phyloP scores from a whole-genome alignment of 257 asterid species.

The Solanum habrochaites region DNA sequence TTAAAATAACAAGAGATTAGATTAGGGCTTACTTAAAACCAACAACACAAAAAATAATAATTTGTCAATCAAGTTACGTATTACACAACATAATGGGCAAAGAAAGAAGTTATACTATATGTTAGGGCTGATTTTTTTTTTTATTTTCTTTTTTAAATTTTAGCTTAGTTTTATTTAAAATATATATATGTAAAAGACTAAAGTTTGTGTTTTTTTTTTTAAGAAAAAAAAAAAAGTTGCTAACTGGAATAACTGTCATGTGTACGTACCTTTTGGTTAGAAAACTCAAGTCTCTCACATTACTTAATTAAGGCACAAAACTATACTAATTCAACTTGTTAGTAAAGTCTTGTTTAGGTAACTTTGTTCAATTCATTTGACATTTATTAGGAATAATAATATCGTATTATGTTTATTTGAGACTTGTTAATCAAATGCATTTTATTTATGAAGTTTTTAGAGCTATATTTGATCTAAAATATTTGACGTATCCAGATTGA shows the following conservation, averaged over 20 bases:
- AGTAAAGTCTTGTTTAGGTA: background rate
- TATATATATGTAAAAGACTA: background rate
- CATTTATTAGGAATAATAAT: background rate
- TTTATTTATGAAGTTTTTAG: background rate
- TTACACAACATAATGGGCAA: background rate
- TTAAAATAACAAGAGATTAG: background rate
- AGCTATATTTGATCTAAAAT: background rate
- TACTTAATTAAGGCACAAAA: background rate
- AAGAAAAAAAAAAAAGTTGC: background rate
- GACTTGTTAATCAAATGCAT: background rate
- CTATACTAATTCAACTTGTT: background rate
- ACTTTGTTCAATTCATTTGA: background rate
- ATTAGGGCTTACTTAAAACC: background rate
- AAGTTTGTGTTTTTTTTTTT: background rate
- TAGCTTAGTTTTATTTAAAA: background rate
- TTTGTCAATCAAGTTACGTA: background rate
- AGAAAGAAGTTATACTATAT: background rate
- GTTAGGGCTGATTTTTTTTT: background rate
- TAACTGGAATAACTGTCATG: background rate
- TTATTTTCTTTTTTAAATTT: background rate
- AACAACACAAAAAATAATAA: background rate
- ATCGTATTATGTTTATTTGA: background rate
- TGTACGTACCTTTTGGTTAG: background rate
- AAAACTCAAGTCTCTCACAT: background rate
- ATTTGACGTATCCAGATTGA: too few species aligned